Evolutionary conservation across 495 filamentous ascomycete species (phyloP), one percentile per base, ranked within the genome.

Genomic region (Aspergillus incahuasiensis): DNA sequence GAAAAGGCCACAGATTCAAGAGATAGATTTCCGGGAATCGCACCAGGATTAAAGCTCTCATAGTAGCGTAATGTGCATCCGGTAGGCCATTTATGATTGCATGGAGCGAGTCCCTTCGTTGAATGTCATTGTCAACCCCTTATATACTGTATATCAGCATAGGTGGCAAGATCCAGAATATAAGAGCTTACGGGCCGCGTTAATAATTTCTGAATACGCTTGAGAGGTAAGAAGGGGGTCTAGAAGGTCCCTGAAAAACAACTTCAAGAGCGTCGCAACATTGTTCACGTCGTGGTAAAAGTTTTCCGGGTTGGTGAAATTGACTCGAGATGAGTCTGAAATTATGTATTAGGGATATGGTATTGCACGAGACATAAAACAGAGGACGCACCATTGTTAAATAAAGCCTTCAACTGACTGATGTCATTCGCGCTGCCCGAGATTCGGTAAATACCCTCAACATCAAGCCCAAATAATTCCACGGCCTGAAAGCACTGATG

Each of bases 201-300:
- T 84, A 64, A 97, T 84, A 64, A 97, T 95, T 5, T 80, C 79
- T n/a, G 73, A 60, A 67, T 97, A 97, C 56, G 85, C 83, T 59
- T 85, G 83, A 7, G 73, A 68, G 0, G 92, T 96, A 45, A 98
- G 76, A 7, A 98, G 71, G 3, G 94, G 94, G 60, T 98, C 95
- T 0, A 94, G 94, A 9, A 98, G 79, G 44, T 97, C 92, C 32
- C 92, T 81, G 75, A 98, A 90, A 74, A 97, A 98, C 64, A 94
- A 90, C 75, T 98, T 98, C 53, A 96, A 76, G 42, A 97, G 78
- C 13, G 90, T 91, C n/a, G 95, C 91, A 50, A 97, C 94, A 63
- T 88, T 92, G 72, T 97, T 95, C 56, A 97, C 91, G 68, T 98
- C 94, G 63, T 96, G 90, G 71, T 86, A 89, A 78, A 98, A 98